Base-by-base conservation (phyloP, 495 filamentous ascomycete genomes). In the Immersiella caudata region DNA sequence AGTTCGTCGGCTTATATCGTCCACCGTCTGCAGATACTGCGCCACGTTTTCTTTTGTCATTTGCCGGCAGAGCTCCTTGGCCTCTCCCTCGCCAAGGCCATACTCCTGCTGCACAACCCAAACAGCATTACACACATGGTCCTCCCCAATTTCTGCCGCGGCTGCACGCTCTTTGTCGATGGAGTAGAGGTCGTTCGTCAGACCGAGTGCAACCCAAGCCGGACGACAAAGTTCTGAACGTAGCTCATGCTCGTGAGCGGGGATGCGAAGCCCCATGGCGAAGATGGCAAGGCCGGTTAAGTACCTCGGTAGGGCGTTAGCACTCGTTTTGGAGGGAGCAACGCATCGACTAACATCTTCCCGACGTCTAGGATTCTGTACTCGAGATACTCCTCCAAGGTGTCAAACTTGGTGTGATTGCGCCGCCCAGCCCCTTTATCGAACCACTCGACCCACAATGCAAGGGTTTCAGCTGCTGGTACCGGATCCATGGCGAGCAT, bases 91-190 rank as follows among this genome's bases (percentile, higher is more conserved):
- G 0, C 22, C 62, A 6, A 77, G 62, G 2, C 64, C 64, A 6
- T 67, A 64, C 62, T 78, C 73, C 24, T 58, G 57, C 78, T 79
- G 78, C 21, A 77, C 67, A 35, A 81, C 77, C 72, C 70, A 79
- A 26, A 81, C 71, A 16, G 77, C 78, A 64, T 80, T 79, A 40
- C 73, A 65, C 18, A 79, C 72, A 51, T 71, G 60, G 29, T 56
- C 61, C 52, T 67, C 60, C 21, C 74, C 74, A 6, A 40, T 27
- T 20, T 20, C 55, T 56, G 68, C 63, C 14, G 73, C 69, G 12
- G 68, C 70, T 5, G 72, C 55, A 1, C 51, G 66, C 60, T 79
- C 76, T 56, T 77, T 78, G 18, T 74, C 67, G 68, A 71, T 76
- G 14, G 75, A 76, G 40, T 70, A 74, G 22, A 75, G 64, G 36